phyloP scores from a whole-genome alignment of 495 filamentous ascomycete genomes.

The Lindgomyces ingoldianus region DNA sequence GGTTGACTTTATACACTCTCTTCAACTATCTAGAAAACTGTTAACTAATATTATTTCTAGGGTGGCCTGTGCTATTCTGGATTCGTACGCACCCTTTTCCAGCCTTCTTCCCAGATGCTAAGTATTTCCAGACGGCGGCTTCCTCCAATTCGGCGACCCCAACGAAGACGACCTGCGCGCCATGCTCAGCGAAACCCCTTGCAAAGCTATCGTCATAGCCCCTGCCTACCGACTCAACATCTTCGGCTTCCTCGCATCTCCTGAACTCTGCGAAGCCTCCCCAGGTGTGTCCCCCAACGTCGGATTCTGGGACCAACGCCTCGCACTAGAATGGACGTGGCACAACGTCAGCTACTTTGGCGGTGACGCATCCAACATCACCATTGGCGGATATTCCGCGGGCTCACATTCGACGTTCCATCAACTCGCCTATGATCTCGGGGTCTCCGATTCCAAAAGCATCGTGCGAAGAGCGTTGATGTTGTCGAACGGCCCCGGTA shows the following conservation, averaged over 20 bases:
- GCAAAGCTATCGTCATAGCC: conserved; percentile 41
- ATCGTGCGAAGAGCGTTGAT: conserved; percentile 54
- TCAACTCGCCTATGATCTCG: conserved; percentile 59
- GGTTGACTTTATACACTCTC: conserved; percentile 28
- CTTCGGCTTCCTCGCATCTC: conserved; percentile 46
- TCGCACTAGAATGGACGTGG: conserved; percentile 47
- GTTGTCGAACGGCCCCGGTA: conserved; percentile 58
- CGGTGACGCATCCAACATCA: conserved; percentile 45
- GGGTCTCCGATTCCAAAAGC: conserved; percentile 46
- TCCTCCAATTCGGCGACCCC: conserved; percentile 57
- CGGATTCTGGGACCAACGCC: conserved; percentile 49
- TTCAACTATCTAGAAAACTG: no score
- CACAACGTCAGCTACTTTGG: conserved; percentile 45
- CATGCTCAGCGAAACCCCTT: conserved; percentile 41
- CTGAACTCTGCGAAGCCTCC: conserved; percentile 31
- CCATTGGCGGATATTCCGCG: conserved; percentile 46
- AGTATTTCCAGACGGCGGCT: conserved; percentile 52
- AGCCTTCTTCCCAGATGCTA: background rate
- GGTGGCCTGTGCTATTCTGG: conserved; percentile 48
- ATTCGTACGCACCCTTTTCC: conserved; percentile 38
- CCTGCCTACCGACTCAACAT: conserved; percentile 48
- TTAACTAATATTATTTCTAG: conserved; percentile 11
- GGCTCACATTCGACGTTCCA: conserved; percentile 52
- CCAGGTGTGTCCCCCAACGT: conserved; percentile 39
- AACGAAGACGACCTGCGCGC: conserved; percentile 44